Conservation (phyloP, 2,329 filamentous ascomycete species). For the Phoma sp. region DNA sequence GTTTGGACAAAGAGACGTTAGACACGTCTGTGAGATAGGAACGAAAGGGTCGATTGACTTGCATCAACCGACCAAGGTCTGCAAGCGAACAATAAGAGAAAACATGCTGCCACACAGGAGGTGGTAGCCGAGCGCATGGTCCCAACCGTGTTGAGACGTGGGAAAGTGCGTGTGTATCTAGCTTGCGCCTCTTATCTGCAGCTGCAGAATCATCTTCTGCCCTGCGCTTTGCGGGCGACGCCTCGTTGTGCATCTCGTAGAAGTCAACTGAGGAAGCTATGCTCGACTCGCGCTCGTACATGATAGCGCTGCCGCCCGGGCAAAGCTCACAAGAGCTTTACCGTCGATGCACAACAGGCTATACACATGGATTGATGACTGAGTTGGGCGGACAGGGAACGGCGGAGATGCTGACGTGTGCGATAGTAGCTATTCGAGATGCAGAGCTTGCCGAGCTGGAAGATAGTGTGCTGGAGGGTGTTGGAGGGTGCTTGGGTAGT, state of each 20-base stretch:
- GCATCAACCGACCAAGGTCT: conserved; percentile 68
- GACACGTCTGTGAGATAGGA: conserved; percentile 48
- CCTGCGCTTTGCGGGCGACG: conserved; percentile 43
- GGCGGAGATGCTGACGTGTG: too few relatives aligned
- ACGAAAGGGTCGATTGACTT: conserved; percentile 72
- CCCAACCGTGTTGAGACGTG: conserved; percentile 22
- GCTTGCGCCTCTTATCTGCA: conserved; percentile 42
- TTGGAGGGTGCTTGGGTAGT: too few relatives aligned
- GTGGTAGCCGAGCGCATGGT: conserved; percentile 55
- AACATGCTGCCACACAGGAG: conserved; percentile 72
- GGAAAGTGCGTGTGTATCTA: conserved; percentile 20
- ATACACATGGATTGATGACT: conserved; percentile 33
- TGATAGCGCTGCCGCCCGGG: conserved; percentile 30
- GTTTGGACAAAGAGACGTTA: conserved; percentile 39
- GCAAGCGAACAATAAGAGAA: conserved; percentile 70
- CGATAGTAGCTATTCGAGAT: not conserved
- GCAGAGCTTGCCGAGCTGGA: not conserved
- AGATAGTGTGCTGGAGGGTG: too few relatives aligned
- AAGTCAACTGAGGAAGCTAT: conserved; percentile 46
- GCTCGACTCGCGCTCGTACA: conserved; percentile 44
- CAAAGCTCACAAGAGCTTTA: conserved; percentile 42
- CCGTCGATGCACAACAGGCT: conserved; percentile 29
- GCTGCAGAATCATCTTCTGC: conserved; percentile 30
- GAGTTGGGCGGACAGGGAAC: not conserved
- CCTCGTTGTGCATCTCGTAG: conserved; percentile 32